Percentiles rank a stretch among this genome's conserved stretches.
Evolutionary conservation across 257 asterid species (phyloP).

Genomic region (Solanum appendiculatum): DNA sequence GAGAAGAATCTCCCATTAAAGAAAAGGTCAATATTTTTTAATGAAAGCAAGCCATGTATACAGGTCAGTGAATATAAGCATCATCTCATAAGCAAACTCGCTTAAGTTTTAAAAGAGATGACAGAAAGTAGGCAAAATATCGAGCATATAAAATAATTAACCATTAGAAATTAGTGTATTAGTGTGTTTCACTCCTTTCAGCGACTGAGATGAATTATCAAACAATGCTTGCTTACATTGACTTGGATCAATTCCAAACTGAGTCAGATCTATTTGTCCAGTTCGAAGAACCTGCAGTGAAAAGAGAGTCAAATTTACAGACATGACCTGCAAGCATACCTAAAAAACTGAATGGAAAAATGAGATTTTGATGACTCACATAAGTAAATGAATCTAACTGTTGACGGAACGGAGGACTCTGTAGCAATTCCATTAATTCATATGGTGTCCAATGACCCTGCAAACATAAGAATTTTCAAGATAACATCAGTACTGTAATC

Average conservation of each 20-base stretch:
- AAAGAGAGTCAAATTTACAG: conserved; percentile 1
- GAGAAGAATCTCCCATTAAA: not conserved
- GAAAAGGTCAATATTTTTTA: not conserved
- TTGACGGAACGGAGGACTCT: conserved; percentile 92
- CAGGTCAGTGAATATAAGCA: not conserved
- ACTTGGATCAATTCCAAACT: conserved; percentile 87
- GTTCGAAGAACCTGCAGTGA: conserved; percentile 74
- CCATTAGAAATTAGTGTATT: not conserved
- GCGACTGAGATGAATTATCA: not conserved
- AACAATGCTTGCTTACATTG: conserved; percentile 44
- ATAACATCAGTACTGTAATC: not conserved
- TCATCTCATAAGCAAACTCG: not conserved
- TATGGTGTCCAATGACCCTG: conserved; percentile 83
- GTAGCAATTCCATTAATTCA: conserved; percentile 72
- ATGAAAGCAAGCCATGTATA: not conserved
- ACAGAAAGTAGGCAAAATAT: not conserved
- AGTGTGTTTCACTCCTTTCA: not conserved
- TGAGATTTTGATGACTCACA: conserved; percentile 30
- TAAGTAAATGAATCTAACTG: conserved; percentile 93
- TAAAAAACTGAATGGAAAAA: not conserved
- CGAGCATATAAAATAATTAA: not conserved
- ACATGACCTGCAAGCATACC: not conserved
- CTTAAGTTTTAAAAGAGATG: not conserved
- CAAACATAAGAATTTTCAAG: conserved; percentile 6
- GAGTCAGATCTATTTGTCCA: conserved; percentile 83